These are phyloP conservation scores for Poa annua DNA, from an alignment of 176 grass and related monocot species.

Conservation along the genomic window DNA sequence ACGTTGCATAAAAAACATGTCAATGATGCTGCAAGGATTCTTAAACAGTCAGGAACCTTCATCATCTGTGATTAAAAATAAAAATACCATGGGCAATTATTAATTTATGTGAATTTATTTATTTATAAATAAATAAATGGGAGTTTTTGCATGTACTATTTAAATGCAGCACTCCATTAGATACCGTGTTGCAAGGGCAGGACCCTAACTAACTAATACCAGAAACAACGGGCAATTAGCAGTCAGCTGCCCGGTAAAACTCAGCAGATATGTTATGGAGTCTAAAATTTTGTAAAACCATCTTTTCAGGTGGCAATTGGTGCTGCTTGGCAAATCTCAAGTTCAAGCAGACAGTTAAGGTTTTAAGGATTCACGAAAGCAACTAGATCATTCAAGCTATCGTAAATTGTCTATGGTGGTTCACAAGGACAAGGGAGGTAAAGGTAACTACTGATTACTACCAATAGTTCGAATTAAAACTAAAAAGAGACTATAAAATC, in stretches of 20 bases:
- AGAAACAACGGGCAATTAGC: neutral
- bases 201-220: neutral
- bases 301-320: neutral
- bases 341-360: constrained; percentile 5
- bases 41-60: neutral
- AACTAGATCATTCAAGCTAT: neutral
- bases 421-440: constrained; percentile 14
- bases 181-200: neutral
- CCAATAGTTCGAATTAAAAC: neutral
- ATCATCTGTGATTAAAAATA: neutral
- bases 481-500: too few species aligned
- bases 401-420: constrained; percentile 15
- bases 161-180: neutral
- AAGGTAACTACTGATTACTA: neutral
- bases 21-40: neutral
- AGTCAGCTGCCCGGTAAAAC: neutral
- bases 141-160: too few species aligned
- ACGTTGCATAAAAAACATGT: neutral
- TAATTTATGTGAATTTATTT: too few species aligned
- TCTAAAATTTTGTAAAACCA: neutral
- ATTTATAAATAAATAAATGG: too few species aligned
- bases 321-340: neutral
- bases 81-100: neutral
- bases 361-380: constrained; percentile 12
- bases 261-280: neutral